These are phyloP conservation scores for Penicillium sclerotigenum DNA, from an alignment of 2,329 filamentous ascomycete species.

Conservation along the genomic window DNA sequence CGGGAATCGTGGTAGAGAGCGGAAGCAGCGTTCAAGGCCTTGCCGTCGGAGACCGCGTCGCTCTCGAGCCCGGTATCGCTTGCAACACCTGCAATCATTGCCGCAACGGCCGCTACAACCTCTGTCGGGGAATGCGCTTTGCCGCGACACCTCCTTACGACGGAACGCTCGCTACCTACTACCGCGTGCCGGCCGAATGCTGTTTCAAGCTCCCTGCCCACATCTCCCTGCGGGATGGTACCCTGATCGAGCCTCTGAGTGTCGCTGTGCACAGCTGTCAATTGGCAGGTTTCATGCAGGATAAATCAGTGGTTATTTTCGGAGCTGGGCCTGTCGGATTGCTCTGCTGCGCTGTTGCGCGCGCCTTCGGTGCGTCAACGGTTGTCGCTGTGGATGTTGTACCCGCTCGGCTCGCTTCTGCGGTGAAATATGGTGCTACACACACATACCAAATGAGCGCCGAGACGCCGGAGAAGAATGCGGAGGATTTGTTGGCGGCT, in stretches of 20 bases:
- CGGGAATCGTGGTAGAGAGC: constrained; percentile 59
- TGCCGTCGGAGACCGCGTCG: constrained; percentile 65
- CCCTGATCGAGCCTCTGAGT: constrained; percentile 79
- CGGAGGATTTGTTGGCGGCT: constrained; percentile 58
- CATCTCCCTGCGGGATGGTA: constrained; percentile 69
- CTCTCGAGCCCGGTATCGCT: constrained; percentile 69
- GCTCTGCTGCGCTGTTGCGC: constrained; percentile 77
- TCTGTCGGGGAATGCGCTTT: constrained; percentile 80
- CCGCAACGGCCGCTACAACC: constrained; percentile 77
- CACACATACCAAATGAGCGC: constrained; percentile 57
- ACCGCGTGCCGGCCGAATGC: constrained; percentile 74
- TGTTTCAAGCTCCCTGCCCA: constrained; percentile 73
- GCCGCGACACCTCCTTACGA: constrained; percentile 85
- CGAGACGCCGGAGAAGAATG: constrained; percentile 65
- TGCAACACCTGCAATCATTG: constrained; percentile 70
- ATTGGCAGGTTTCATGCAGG: constrained; percentile 67
- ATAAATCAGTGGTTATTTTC: constrained; percentile 75
- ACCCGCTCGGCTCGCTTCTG: constrained; percentile 65
- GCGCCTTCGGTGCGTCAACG: constrained; percentile 72
- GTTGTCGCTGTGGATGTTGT: constrained; percentile 76
- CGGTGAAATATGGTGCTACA: constrained; percentile 59
- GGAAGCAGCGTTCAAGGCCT: constrained; percentile 55
- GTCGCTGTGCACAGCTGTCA: constrained; percentile 78
- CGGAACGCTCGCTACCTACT: constrained; percentile 82
- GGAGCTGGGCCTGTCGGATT: constrained; percentile 81